Conservation (phyloP, 2,329 filamentous ascomycete genomes). For the Talaromyces sp. region DNA sequence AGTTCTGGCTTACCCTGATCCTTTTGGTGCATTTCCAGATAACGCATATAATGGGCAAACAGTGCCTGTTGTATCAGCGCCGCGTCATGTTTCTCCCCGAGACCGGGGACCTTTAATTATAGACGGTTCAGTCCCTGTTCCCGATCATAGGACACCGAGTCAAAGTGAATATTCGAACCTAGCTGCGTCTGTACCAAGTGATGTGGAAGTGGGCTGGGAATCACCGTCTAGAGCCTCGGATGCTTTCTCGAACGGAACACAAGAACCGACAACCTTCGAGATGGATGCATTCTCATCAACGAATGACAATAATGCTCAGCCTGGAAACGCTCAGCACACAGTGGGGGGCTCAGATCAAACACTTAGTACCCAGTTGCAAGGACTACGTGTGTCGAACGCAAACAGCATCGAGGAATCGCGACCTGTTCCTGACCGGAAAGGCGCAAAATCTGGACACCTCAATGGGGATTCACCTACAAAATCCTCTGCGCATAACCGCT, state of each 20-base stretch:
- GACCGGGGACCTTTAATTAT: conserved; percentile 40
- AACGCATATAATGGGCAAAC: conserved; percentile 17
- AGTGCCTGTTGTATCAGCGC: conserved; percentile 17
- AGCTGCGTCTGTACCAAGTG: conserved; percentile 1
- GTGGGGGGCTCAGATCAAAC: conserved; percentile 11
- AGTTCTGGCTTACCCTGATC: conserved; percentile 20
- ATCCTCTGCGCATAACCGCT: conserved; percentile 9
- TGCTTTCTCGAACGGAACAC: conserved; percentile 14
- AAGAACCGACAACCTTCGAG: conserved; percentile 32
- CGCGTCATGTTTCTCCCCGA: conserved; percentile 23
- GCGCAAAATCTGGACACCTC: conserved; percentile 15
- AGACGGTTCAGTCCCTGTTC: conserved; percentile 41
- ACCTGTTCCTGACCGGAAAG: conserved; percentile 21
- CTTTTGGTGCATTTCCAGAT: conserved; percentile 19
- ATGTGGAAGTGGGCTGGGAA: conserved; percentile 7
- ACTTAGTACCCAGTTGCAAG: conserved; percentile 34
- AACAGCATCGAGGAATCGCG: conserved; percentile 16
- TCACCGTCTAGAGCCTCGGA: conserved; percentile 6
- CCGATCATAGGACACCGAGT: conserved; percentile 22
- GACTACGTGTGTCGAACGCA: conserved; percentile 30
- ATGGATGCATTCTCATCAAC: conserved; percentile 26
- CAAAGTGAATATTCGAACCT: conserved; percentile 30
- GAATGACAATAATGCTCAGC: conserved; percentile 20
- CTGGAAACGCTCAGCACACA: conserved; percentile 19
- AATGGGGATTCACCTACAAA: conserved; percentile 6